Evolutionary conservation across 768 basidiomycete species (phyloP).

Genomic region (Amanita pallidorosea): DNA sequence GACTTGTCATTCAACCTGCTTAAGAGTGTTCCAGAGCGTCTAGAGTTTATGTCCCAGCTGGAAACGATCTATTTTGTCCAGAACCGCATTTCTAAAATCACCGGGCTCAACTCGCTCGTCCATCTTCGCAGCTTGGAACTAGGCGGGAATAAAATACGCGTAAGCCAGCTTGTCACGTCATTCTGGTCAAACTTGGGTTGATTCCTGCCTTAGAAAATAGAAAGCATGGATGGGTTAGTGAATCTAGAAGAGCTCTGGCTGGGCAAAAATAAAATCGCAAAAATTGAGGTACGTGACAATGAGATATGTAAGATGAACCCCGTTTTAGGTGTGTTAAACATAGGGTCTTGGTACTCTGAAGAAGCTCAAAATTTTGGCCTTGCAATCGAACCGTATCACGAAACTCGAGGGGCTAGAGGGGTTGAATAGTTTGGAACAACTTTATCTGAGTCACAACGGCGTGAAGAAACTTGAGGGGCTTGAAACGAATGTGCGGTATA

Average conservation of each 20-base stretch:
- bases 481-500: conserved; percentile 60
- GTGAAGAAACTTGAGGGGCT: conserved; percentile 76
- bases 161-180: conserved; percentile 23
- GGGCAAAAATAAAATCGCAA: conserved; percentile 94
- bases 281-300: conserved; percentile 55
- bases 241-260: conserved; percentile 92
- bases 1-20: conserved; percentile 96
- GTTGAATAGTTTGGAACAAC: conserved; percentile 67
- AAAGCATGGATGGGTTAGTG: conserved; percentile 69
- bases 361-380: conserved; percentile 73
- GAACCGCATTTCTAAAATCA: conserved; percentile 82
- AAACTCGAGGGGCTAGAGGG: conserved; percentile 74
- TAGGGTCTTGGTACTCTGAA: conserved; percentile 65
- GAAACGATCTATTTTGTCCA: conserved; percentile 89
- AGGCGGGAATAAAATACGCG: conserved; percentile 88
- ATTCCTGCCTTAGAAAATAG: conserved; percentile 59
- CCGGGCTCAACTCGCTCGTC: conserved; percentile 41
- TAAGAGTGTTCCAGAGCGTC: conserved; percentile 51
- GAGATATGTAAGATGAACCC: background rate
- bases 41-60: conserved; percentile 50
- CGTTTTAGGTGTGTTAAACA: background rate
- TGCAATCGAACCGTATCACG: conserved; percentile 91
- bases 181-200: conserved; percentile 1
- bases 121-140: conserved; percentile 79
- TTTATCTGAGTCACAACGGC: conserved; percentile 94